Conservation (phyloP, 352 stramenopile species). For the Peronospora belbahrii region DNA sequence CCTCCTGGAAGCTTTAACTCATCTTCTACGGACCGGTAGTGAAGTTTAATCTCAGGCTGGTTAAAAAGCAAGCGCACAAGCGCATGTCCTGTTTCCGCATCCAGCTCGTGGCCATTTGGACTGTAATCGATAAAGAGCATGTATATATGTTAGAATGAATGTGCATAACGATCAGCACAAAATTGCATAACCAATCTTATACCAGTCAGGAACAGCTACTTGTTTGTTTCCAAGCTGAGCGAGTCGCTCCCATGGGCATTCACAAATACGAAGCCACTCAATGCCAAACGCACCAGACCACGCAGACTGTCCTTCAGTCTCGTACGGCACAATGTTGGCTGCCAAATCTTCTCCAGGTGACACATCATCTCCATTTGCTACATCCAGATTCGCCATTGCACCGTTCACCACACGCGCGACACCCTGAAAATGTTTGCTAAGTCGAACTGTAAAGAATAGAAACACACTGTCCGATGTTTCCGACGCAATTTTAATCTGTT, state of each 20-base stretch:
- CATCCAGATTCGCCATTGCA: conserved; percentile 30
- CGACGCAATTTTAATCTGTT: conserved; percentile 60
- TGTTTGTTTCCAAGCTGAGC: conserved; percentile 66
- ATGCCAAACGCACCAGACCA: conserved; percentile 65
- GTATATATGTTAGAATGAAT: conserved; percentile 3
- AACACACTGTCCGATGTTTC: conserved; percentile 79
- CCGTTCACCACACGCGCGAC: conserved; percentile 42
- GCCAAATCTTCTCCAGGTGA: conserved; percentile 44
- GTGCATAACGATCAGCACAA: neutral
- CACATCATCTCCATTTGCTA: conserved; percentile 28
- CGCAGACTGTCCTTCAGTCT: conserved; percentile 33
- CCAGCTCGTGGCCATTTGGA: conserved; percentile 59
- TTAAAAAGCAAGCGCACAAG: conserved; percentile 75
- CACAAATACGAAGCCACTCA: conserved; percentile 83
- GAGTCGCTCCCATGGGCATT: conserved; percentile 80
- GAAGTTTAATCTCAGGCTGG: conserved; percentile 72
- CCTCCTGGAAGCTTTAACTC: conserved; percentile 64
- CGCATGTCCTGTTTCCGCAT: conserved; percentile 55
- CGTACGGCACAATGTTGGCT: conserved; percentile 44
- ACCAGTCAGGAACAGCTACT: conserved; percentile 50
- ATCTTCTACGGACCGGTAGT: conserved; percentile 81
- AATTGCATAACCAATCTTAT: conserved; percentile 6
- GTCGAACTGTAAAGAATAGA: conserved; percentile 58
- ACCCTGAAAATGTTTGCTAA: conserved; percentile 77
- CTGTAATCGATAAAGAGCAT: conserved; percentile 22